phyloP scores from a whole-genome alignment of 139 green algal genomes.

The Tetradesmus lagerheimii region DNA sequence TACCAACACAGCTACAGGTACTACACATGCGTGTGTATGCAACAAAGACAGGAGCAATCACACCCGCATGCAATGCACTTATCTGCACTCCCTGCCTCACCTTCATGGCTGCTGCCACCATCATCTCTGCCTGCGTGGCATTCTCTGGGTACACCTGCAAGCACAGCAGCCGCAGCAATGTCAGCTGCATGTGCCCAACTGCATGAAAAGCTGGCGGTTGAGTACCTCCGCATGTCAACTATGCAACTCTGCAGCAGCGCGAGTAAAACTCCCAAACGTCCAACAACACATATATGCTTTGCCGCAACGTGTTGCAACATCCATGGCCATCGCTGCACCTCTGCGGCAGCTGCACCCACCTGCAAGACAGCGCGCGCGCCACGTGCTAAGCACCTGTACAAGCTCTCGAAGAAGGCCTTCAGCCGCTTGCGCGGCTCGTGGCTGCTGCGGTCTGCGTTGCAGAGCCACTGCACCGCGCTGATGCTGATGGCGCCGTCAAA shows the following conservation, averaged over 20 bases:
- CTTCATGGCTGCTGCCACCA: slow-evolving; percentile 93
- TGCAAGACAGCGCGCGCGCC: slow-evolving; percentile 91
- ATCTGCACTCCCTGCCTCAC: slow-evolving; percentile 14
- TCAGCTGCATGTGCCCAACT: neutral
- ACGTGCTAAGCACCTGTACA: slow-evolving; percentile 87
- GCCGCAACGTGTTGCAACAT: no score
- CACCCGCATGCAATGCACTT: neutral
- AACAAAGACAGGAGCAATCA: neutral
- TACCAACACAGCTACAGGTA: no score
- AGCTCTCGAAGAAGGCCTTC: slow-evolving; percentile 89
- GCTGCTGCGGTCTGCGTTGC: slow-evolving; percentile 89
- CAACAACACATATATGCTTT: no score
- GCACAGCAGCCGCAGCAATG: neutral
- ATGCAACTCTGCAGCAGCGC: no score
- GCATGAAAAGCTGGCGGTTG: no score
- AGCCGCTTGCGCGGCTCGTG: slow-evolving; percentile 89
- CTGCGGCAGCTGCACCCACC: slow-evolving; percentile 39
- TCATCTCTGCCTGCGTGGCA: slow-evolving; percentile 89
- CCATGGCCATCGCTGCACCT: no score
- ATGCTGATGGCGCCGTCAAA: slow-evolving; percentile 91
- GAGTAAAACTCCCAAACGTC: no score
- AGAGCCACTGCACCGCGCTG: slow-evolving; percentile 94
- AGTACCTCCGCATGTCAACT: no score
- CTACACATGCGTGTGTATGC: neutral
- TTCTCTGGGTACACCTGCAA: slow-evolving; percentile 89